phyloP scores from a whole-genome alignment of 306 rosid genomes.

The Pyrus communis region DNA sequence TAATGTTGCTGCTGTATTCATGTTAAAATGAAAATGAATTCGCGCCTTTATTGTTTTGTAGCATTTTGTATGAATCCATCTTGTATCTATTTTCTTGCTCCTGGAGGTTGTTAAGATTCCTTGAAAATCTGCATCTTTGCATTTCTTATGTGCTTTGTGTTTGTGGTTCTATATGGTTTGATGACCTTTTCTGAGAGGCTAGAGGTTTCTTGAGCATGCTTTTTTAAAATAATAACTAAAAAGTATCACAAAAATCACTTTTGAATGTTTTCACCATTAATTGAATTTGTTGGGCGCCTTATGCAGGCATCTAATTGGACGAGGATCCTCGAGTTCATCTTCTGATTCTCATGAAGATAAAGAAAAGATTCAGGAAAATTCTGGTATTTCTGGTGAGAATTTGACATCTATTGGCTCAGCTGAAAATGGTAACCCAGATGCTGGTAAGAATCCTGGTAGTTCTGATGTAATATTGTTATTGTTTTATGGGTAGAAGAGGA shows the following conservation, averaged over 20 bases:
- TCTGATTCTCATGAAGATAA: slow-evolving; percentile 62
- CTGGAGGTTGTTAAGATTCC: background rate
- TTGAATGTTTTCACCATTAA: background rate
- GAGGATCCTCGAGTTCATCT: slow-evolving; percentile 45
- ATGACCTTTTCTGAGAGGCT: background rate
- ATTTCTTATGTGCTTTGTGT: background rate
- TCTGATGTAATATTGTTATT: background rate
- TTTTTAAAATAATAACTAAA: background rate
- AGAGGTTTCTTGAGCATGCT: background rate
- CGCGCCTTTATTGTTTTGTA: background rate
- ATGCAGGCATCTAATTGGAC: slow-evolving; percentile 50
- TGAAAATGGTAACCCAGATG: slow-evolving; percentile 30
- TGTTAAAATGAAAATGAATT: background rate
- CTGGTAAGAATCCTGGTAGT: slow-evolving; percentile 36
- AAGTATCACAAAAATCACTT: background rate
- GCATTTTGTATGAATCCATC: background rate
- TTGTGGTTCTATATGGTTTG: background rate
- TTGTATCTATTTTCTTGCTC: background rate
- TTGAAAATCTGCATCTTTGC: background rate
- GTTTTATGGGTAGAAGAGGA: slow-evolving; percentile 9
- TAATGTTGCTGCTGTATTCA: slow-evolving; percentile 17
- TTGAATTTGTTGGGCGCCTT: slow-evolving; percentile 5
- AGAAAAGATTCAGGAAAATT: slow-evolving; percentile 36
- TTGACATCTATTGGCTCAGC: slow-evolving; percentile 33
- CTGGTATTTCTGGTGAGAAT: slow-evolving; percentile 40